A percentile compares a stretch with the other conserved stretches of the same genome.
phyloP scores from a whole-genome alignment of 148 eudicot species.

The Mesembryanthemum crystallinum region DNA sequence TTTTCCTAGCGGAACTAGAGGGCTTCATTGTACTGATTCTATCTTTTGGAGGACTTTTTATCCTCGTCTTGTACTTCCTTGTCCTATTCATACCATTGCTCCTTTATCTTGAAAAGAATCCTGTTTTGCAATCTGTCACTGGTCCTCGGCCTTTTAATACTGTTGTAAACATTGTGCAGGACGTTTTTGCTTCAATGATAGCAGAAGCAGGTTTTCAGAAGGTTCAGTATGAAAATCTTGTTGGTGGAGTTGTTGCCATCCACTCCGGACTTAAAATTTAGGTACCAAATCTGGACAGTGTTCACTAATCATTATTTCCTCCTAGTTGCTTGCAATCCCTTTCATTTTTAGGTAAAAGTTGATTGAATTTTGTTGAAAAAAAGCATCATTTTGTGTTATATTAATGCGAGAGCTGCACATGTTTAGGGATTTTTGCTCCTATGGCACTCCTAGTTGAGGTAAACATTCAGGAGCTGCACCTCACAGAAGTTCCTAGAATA shows the following conservation, averaged over 20 bases:
- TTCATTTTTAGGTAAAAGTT: background rate
- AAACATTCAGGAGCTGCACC: too few relatives aligned
- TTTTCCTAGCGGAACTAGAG: too few relatives aligned
- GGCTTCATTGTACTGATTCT: too few relatives aligned
- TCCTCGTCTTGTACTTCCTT: too few relatives aligned
- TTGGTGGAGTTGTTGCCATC: constrained; percentile 88
- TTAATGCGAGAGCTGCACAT: background rate
- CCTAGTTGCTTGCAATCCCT: background rate
- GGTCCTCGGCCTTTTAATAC: background rate
- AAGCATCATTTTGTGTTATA: background rate
- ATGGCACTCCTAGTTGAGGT: too few relatives aligned
- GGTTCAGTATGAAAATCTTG: constrained; percentile 91
- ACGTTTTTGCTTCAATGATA: constrained; percentile 84
- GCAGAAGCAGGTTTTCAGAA: constrained; percentile 91
- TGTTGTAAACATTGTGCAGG: constrained; percentile 43
- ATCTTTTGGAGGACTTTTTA: too few relatives aligned
- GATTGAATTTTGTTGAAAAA: background rate
- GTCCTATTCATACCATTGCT: too few relatives aligned
- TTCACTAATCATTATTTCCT: background rate
- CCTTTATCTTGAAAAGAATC: too few relatives aligned
- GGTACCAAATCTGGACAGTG: constrained; percentile 6
- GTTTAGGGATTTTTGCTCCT: background rate
- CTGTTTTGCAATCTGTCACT: too few relatives aligned
- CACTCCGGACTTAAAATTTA: constrained; percentile 85
- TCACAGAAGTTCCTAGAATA: too few relatives aligned